Base-by-base conservation (phyloP, 2,329 filamentous ascomycete species). In the Cladosporium austrohemisphaericum region DNA sequence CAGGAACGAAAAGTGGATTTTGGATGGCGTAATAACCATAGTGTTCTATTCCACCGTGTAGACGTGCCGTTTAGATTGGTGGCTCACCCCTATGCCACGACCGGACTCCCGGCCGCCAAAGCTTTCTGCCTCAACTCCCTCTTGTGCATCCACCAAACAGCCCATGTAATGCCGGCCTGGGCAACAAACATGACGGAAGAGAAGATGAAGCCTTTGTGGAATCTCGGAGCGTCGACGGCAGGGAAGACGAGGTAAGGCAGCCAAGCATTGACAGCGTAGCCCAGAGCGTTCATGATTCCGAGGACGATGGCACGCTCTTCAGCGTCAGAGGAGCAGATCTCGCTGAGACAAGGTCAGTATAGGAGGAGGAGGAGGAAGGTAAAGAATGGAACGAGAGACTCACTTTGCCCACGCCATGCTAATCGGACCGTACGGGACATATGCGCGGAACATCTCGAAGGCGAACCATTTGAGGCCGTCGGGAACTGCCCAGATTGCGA, bases 251-350 rank as follows among this genome's bases (percentile, higher is more conserved):
- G 40, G 41, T 44, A 45, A 8, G 84, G 84, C 33, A 88, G 62
- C 83, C 83, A 87, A 0, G 83, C 80, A 59, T 86, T 82, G 35
- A 88, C 66, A 1, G 85, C 81, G 52, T 86, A 85, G 0, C 82
- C 83, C 69, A 86, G 76, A 60, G 84, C 77, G 52, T 86, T 87
- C 80, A 86, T 86, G 13, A 73, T 68, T 0, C 74, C 83, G 1
- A 83, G 76, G 0, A 86, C 81, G 3, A 88, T 68, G 0, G 84
- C 82, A 8, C 83, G 71, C 66, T 86, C 83, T 63, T 87, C 83
- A 48, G 82, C 79, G 38, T 83, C 74, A 3, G 67, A 66, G 3
- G 73, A 68, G 51, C 76, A 80, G 16, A 79, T 77, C 53, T 80
- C 77, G 46, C 47, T 57, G 41, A 8, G 4, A 5, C 1, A 19